Percentiles rank a stretch among this genome's conserved stretches.
Conservation (phyloP, 495 filamentous ascomycete species). For the Bacidia rubella region DNA sequence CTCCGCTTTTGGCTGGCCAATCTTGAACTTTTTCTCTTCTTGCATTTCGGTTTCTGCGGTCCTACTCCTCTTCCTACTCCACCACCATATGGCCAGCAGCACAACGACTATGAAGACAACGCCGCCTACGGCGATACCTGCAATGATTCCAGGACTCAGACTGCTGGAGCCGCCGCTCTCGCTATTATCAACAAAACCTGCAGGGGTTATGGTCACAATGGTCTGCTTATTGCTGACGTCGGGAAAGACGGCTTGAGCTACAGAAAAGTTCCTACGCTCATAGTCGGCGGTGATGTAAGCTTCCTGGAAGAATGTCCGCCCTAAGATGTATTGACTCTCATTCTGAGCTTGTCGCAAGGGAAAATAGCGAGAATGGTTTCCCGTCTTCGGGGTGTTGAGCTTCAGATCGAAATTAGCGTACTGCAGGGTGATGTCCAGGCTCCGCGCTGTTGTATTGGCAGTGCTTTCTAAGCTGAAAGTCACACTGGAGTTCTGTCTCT, state of each 20-base stretch:
- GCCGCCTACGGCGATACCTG: conserved; percentile 21
- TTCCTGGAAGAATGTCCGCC: conserved; percentile 42
- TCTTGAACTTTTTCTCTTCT: background rate
- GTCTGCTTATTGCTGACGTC: background rate
- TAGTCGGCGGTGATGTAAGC: conserved; percentile 20
- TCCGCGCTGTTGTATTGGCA: background rate
- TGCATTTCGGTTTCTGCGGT: background rate
- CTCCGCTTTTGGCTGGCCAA: background rate
- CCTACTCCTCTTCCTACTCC: background rate
- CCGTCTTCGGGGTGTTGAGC: conserved; percentile 20
- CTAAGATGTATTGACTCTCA: conserved; percentile 36
- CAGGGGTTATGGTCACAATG: conserved; percentile 2
- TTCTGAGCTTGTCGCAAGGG: conserved; percentile 34
- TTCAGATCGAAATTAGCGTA: conserved; percentile 38
- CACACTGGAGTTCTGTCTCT: conserved; percentile 32
- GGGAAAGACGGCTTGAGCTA: conserved; percentile 12
- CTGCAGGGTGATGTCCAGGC: conserved; percentile 30
- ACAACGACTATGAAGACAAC: conserved; percentile 2
- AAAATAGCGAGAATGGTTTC: conserved; percentile 29
- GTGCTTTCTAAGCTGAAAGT: conserved; percentile 34
- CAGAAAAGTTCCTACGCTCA: conserved; percentile 12
- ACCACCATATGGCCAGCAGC: background rate
- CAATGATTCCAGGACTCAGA: conserved; percentile 23
- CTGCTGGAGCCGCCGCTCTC: background rate
- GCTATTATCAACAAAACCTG: background rate